Evolutionary conservation across 257 asterid species (phyloP).

Genomic region (Plantago elongata): DNA sequence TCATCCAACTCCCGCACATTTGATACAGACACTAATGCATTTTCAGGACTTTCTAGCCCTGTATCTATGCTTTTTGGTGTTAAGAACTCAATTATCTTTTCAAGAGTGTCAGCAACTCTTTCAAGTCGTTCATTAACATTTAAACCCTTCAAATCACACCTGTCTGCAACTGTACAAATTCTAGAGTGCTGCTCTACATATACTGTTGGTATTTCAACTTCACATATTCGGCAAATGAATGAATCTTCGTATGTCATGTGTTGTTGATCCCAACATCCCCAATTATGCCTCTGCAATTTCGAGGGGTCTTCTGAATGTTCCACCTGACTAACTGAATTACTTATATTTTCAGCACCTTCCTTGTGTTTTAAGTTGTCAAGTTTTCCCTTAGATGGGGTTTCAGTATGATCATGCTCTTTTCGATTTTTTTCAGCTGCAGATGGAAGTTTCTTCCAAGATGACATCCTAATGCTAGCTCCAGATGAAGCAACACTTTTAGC

Average conservation of each 20-base stretch:
- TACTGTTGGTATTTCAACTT: constrained; percentile 89
- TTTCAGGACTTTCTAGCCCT: constrained; percentile 56
- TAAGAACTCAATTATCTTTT: constrained; percentile 82
- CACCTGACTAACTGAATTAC: constrained; percentile 32
- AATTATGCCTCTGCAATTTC: constrained; percentile 42
- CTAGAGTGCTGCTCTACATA: constrained; percentile 93
- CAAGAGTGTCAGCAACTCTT: constrained; percentile 84
- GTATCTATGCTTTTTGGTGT: constrained; percentile 46
- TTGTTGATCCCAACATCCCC: constrained; percentile 85
- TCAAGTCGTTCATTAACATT: constrained; percentile 76
- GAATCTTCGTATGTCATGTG: constrained; percentile 73
- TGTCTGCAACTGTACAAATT: constrained; percentile 89
- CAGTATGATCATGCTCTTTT: constrained; percentile 45
- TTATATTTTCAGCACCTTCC: constrained; percentile 38
- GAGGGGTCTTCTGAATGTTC: constrained; percentile 47
- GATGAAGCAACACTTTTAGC: constrained; percentile 68
- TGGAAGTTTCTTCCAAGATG: constrained; percentile 97
- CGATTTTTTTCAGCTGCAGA: constrained; percentile 57
- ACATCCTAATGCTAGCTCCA: constrained; percentile 80
- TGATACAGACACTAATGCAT: constrained; percentile 36
- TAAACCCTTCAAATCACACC: constrained; percentile 95
- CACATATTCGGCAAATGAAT: constrained; percentile 93
- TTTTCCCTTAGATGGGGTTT: constrained; percentile 39
- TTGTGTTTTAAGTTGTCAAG: constrained; percentile 32
- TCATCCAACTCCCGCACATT: constrained; percentile 42